phyloP scores from a whole-genome alignment of 441 rosid species.

The Erodium texanum region DNA sequence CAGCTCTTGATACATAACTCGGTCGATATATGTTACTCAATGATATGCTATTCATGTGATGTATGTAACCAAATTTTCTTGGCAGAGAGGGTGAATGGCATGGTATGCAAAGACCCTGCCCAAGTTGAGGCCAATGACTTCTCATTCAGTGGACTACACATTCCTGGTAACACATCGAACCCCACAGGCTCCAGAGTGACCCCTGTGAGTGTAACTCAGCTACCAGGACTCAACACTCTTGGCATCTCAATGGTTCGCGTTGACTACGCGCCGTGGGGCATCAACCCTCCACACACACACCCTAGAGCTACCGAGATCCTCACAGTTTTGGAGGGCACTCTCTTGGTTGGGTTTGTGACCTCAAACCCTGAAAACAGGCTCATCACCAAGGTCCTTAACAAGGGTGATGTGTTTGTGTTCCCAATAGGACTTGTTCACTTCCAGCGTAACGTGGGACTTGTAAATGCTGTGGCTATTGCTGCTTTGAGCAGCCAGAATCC shows the following conservation, averaged over 20 bases:
- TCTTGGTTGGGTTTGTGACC: conserved; percentile 12
- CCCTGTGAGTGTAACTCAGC: conserved; percentile 4
- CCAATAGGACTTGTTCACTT: conserved; percentile 13
- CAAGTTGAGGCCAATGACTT: conserved; percentile 13
- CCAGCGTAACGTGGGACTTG: not conserved
- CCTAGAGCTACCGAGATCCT: conserved; percentile 19
- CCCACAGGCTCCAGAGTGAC: conserved; percentile 12
- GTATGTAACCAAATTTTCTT: not conserved
- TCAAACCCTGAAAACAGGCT: conserved; percentile 16
- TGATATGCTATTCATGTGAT: not conserved
- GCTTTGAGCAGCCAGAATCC: conserved; percentile 18
- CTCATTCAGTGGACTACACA: conserved; percentile 13
- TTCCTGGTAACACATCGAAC: conserved; percentile 9
- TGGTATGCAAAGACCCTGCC: conserved; percentile 7
- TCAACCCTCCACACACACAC: conserved; percentile 19
- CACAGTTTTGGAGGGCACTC: conserved; percentile 12
- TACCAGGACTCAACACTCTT: conserved; percentile 19
- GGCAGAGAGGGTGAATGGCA: conserved; percentile 11
- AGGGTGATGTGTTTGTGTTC: conserved; percentile 17
- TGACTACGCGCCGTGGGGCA: conserved; percentile 14
- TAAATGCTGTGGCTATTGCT: conserved; percentile 16
- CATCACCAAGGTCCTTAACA: conserved; percentile 9
- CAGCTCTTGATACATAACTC: too few species aligned
- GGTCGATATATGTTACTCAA: too few species aligned
- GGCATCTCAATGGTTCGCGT: conserved; percentile 14